Percentiles rank a stretch among this genome's conserved stretches.
Evolutionary conservation across 768 basidiomycete species (phyloP).

Genomic region (Agaricus subrufescens): DNA sequence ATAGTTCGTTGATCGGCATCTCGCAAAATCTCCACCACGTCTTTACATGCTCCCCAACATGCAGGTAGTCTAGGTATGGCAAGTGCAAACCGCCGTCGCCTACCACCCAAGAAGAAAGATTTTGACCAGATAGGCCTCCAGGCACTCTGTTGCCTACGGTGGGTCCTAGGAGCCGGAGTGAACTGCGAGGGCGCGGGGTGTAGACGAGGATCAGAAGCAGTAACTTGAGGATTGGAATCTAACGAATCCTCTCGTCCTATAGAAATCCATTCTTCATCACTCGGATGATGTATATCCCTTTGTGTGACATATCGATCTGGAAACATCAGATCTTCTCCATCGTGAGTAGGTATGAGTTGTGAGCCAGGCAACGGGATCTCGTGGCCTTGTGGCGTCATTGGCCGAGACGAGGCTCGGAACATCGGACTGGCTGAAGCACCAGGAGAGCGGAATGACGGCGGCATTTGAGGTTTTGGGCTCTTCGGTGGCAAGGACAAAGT

Average conservation of each 20-base stretch:
- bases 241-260: slow-evolving; percentile 10
- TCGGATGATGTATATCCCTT: slow-evolving; percentile 25
- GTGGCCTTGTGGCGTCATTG: slow-evolving; percentile 26
- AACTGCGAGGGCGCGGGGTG: slow-evolving; percentile 24
- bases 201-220: background rate
- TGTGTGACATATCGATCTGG: slow-evolving; percentile 44
- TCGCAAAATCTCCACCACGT: slow-evolving; percentile 12
- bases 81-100: slow-evolving; percentile 50
- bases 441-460: slow-evolving; percentile 9
- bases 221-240: background rate
- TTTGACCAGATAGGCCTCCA: slow-evolving; percentile 36
- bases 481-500: slow-evolving; percentile 1
- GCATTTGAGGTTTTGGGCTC: slow-evolving; percentile 5
- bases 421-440: slow-evolving; percentile 7
- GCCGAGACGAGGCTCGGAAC: slow-evolving; percentile 16
- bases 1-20: slow-evolving; percentile 13
- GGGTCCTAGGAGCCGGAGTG: slow-evolving; percentile 29
- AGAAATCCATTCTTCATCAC: slow-evolving; percentile 32
- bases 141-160: slow-evolving; percentile 11
- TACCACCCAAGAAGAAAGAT: slow-evolving; percentile 51
- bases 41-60: slow-evolving; percentile 22
- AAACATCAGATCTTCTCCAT: slow-evolving; percentile 48
- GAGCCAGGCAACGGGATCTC: slow-evolving; percentile 20
- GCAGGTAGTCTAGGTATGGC: slow-evolving; percentile 27
- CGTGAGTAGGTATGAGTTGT: slow-evolving; percentile 40